A percentile compares a stretch with the other conserved stretches of the same genome.
These are phyloP conservation scores for Gryganskiella cystojenkinii DNA, from an alignment of 192 early-diverging fungal species.

Conservation along the genomic window DNA sequence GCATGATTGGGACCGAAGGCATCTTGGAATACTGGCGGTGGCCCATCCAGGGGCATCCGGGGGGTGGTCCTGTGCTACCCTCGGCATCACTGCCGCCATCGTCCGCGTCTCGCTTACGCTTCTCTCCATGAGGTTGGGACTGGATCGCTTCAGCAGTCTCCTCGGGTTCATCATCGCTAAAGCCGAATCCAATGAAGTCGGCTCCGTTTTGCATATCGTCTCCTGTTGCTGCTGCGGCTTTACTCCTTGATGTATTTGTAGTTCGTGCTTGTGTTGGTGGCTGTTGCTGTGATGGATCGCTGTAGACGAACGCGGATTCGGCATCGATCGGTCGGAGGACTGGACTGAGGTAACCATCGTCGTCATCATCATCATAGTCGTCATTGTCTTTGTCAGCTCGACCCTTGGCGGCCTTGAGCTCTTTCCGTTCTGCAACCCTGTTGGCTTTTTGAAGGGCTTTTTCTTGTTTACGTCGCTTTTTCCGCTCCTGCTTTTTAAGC, in stretches of 20 bases:
- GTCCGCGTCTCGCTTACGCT: slow-evolving; percentile 12
- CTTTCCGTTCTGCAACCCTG: background rate
- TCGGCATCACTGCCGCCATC: slow-evolving; percentile 9
- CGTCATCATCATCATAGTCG: background rate
- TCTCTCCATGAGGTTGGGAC: slow-evolving; percentile 4
- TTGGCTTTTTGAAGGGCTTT: too few species aligned
- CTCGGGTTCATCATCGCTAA: slow-evolving; percentile 5
- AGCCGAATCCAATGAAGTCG: slow-evolving; percentile 36
- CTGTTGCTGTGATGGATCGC: background rate
- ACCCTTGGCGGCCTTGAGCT: slow-evolving; percentile 3
- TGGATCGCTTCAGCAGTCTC: background rate
- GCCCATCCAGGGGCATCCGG: slow-evolving; percentile 42
- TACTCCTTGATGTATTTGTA: background rate
- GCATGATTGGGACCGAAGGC: slow-evolving; percentile 7
- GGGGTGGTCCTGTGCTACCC: slow-evolving; percentile 6
- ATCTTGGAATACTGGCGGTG: slow-evolving; percentile 3
- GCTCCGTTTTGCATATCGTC: slow-evolving; percentile 10
- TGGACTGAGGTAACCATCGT: background rate
- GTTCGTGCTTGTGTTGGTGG: background rate
- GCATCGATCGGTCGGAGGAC: background rate
- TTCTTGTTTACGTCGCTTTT: background rate
- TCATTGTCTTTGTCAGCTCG: background rate
- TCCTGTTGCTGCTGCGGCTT: background rate
- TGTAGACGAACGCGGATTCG: background rate
- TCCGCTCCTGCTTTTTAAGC: background rate